Conservation (phyloP, 371 early-diverging fungal species). For the Mortierella sp. region DNA sequence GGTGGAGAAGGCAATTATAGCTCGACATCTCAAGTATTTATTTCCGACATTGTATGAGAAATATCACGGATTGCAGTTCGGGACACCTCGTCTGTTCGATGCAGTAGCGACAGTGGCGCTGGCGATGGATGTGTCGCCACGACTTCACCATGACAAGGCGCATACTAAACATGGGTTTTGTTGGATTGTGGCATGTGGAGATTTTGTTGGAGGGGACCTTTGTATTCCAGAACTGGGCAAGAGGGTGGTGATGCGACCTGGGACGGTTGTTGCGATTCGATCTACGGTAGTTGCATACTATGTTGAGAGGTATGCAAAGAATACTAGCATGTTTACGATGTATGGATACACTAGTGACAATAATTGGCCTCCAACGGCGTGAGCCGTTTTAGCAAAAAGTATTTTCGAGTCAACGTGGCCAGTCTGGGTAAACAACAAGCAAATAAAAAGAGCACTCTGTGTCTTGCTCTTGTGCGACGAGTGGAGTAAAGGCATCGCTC, state of each 20-base stretch:
- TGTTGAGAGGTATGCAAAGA: constrained; percentile 49
- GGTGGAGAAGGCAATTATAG: constrained; percentile 54
- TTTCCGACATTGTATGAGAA: constrained; percentile 56
- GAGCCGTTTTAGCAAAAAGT: neutral
- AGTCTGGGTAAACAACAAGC: too few relatives aligned
- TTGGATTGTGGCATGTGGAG: constrained; percentile 56
- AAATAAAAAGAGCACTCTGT: too few relatives aligned
- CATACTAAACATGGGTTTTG: constrained; percentile 56
- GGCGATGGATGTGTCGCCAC: constrained; percentile 55
- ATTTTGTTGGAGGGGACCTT: constrained; percentile 54
- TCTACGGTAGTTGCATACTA: constrained; percentile 56
- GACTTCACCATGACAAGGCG: constrained; percentile 43
- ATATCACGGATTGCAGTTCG: constrained; percentile 55
- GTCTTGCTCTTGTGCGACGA: too few relatives aligned
- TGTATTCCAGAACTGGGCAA: constrained; percentile 55
- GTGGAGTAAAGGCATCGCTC: too few relatives aligned
- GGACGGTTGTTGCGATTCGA: constrained; percentile 53
- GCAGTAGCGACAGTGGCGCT: constrained; percentile 52
- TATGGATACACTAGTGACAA: constrained; percentile 55
- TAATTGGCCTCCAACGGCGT: constrained; percentile 51
- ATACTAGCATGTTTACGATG: constrained; percentile 54
- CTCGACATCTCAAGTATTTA: constrained; percentile 46
- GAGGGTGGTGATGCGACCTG: constrained; percentile 55
- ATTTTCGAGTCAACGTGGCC: neutral
- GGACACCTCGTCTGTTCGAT: constrained; percentile 54